These are phyloP conservation scores for Solanum etuberosum DNA, from an alignment of 257 asterid species.

Conservation along the genomic window DNA sequence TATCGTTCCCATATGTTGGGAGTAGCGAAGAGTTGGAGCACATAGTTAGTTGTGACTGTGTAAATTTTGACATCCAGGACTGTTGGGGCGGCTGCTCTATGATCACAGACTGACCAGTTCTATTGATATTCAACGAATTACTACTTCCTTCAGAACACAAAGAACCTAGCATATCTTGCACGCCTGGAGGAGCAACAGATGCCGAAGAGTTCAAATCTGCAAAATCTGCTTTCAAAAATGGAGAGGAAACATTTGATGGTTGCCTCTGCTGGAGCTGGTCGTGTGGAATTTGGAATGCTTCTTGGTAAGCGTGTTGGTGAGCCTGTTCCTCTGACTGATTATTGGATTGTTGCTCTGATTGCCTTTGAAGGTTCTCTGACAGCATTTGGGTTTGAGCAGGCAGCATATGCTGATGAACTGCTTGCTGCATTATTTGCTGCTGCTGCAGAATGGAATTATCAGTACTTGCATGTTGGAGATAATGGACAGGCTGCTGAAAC, in stretches of 20 bases:
- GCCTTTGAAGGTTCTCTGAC: constrained; percentile 49
- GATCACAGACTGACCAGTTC: constrained; percentile 42
- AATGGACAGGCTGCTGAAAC: constrained; percentile 69
- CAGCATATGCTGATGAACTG: constrained; percentile 38
- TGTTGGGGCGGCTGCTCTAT: constrained; percentile 57
- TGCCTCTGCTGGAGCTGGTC: constrained; percentile 65
- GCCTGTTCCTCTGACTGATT: constrained; percentile 33
- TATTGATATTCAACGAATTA: constrained; percentile 44
- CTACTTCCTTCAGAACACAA: constrained; percentile 57
- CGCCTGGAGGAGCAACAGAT: constrained; percentile 32
- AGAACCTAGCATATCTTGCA: constrained; percentile 69
- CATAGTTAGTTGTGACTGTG: constrained; percentile 28
- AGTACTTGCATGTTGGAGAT: constrained; percentile 48
- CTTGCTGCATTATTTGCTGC: constrained; percentile 41
- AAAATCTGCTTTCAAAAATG: constrained; percentile 48
- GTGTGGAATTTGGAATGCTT: constrained; percentile 40
- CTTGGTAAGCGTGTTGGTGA: constrained; percentile 48
- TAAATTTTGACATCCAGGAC: constrained; percentile 51
- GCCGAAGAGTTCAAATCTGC: constrained; percentile 38
- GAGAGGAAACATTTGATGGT: constrained; percentile 48
- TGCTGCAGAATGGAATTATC: constrained; percentile 35
- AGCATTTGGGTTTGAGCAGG: constrained; percentile 57
- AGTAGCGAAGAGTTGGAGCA: constrained; percentile 33
- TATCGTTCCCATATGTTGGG: constrained; percentile 51
- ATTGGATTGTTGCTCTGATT: constrained; percentile 40